phyloP scores from a whole-genome alignment of 1,284 basidiomycete genomes.

The Trichosporon asahii region DNA sequence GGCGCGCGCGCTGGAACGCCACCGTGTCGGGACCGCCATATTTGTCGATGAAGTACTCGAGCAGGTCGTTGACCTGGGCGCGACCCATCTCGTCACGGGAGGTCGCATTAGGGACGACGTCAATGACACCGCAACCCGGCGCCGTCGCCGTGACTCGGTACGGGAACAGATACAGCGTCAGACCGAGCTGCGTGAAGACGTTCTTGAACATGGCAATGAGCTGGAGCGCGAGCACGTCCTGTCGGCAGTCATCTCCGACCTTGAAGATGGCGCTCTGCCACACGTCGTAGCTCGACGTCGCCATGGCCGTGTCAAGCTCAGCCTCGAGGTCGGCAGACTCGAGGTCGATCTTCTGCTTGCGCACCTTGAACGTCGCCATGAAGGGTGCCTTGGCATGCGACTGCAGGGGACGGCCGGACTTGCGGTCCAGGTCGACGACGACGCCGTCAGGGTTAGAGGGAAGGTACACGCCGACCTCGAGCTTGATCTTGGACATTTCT shows the following conservation, averaged over 20 bases:
- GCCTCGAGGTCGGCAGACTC: constrained; percentile 23
- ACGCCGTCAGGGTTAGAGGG: constrained; percentile 96
- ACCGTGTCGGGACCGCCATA: constrained; percentile 87
- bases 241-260: constrained; percentile 98
- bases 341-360: constrained; percentile 67
- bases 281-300: constrained; percentile 71
- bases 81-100: constrained; percentile 99
- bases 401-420: constrained; percentile 91
- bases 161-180: constrained; percentile 89
- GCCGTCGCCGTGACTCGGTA: constrained; percentile 97
- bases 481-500: constrained; percentile 94
- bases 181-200: constrained; percentile 79
- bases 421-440: constrained; percentile 94
- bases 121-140: constrained; percentile 96
- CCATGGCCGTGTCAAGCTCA: constrained; percentile 51
- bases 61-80: constrained; percentile 93
- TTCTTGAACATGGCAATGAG: constrained; percentile 99
- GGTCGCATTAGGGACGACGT: constrained; percentile 96
- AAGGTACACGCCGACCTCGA: constrained; percentile 91
- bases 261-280: constrained; percentile 99
- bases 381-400: constrained; percentile 99
- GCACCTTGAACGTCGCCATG: constrained; percentile 99
- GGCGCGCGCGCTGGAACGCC: constrained; percentile 85
- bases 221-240: constrained; percentile 94
- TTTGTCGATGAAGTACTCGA: constrained; percentile 90